These are phyloP conservation scores for Simmondsia chinensis DNA, from an alignment of 148 eudicot species.

Conservation along the genomic window DNA sequence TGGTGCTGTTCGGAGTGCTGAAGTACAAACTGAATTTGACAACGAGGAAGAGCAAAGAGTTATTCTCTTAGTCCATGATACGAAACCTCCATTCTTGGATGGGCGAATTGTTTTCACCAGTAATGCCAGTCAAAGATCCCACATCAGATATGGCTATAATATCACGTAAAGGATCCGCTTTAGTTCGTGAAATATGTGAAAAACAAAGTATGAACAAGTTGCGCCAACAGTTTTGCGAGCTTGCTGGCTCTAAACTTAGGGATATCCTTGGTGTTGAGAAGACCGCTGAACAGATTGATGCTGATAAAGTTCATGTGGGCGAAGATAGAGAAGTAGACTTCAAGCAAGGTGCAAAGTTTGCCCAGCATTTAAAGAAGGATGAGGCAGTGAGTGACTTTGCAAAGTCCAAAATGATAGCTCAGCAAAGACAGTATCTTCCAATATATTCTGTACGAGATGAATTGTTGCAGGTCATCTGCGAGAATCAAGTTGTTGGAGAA, in stretches of 20 bases:
- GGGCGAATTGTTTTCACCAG: conserved; percentile 91
- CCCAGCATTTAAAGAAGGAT: conserved; percentile 80
- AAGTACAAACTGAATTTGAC: conserved; percentile 95
- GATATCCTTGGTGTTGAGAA: conserved; percentile 97
- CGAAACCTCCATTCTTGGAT: conserved; percentile 94
- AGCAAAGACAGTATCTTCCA: conserved; percentile 95
- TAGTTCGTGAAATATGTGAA: conserved; percentile 85
- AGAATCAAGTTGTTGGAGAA: conserved; percentile 98
- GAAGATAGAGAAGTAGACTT: conserved; percentile 95
- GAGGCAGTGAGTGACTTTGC: conserved; percentile 96
- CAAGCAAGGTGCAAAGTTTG: conserved; percentile 85
- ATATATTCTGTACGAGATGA: conserved; percentile 91
- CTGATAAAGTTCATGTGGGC: conserved; percentile 87
- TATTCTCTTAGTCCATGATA: conserved; percentile 93
- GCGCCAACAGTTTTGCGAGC: conserved; percentile 98
- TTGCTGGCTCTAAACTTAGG: conserved; percentile 97
- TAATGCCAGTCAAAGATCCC: conserved; percentile 92
- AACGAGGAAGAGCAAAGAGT: conserved; percentile 88
- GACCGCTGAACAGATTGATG: conserved; percentile 96
- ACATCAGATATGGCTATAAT: conserved; percentile 99
- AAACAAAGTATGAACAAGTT: conserved; percentile 86
- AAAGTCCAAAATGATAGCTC: conserved; percentile 60
- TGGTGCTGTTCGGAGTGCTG: conserved; percentile 94
- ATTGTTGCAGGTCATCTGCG: conserved; percentile 86
- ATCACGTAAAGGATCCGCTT: conserved; percentile 83